phyloP scores from a whole-genome alignment of 495 filamentous ascomycete genomes.

The Neurospora africana region DNA sequence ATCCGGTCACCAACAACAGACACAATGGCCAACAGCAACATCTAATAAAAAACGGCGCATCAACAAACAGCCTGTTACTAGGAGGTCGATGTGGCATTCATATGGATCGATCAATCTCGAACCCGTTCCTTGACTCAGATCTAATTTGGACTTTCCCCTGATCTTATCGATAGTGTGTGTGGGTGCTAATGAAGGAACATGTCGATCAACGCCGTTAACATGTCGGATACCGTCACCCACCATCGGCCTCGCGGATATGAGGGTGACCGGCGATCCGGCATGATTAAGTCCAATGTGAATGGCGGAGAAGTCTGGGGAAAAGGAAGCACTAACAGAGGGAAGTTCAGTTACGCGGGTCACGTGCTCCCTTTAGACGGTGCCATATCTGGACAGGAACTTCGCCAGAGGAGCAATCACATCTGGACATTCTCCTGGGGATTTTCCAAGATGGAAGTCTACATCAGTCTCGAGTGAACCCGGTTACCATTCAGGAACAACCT shows the following conservation, averaged over 20 bases:
- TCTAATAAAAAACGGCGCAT: background rate
- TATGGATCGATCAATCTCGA: background rate
- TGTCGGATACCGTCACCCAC: background rate
- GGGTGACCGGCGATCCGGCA: background rate
- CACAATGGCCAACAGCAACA: background rate
- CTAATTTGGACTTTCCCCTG: background rate
- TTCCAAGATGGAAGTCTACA: too few species aligned
- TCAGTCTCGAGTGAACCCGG: too few species aligned
- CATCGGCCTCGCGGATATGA: background rate
- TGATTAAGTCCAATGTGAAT: background rate
- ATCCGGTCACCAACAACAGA: background rate
- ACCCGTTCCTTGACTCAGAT: background rate
- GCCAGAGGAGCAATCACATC: too few species aligned
- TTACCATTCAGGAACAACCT: too few species aligned
- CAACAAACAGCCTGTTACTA: too few species aligned
- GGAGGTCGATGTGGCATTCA: background rate
- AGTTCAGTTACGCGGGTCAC: background rate
- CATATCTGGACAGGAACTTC: background rate
- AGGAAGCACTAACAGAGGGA: background rate
- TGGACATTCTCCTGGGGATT: too few species aligned
- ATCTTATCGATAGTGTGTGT: background rate
- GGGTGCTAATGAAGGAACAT: background rate
- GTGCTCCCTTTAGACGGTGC: background rate
- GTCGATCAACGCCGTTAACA: background rate
- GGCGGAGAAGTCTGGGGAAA: background rate